These are phyloP conservation scores for Pseudocercospora fuligena DNA, from an alignment of 2,329 filamentous ascomycete genomes.

Conservation along the genomic window DNA sequence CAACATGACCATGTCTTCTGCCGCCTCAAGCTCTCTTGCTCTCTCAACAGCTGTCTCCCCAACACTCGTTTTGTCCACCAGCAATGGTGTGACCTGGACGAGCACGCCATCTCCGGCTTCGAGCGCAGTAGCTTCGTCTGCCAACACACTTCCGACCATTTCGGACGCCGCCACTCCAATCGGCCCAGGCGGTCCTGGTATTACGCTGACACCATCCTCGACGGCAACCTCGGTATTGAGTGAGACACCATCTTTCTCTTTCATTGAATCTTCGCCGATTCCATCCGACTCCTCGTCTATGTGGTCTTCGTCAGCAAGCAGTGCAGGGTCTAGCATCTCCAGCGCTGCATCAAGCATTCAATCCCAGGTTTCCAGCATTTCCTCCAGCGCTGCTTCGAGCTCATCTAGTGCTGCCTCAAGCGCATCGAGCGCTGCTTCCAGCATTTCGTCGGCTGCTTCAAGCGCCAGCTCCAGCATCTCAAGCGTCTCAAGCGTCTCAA, in stretches of 20 bases:
- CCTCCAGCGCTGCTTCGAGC: slow-evolving; percentile 11
- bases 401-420: slow-evolving; percentile 9
- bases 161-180: neutral
- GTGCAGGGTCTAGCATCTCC: neutral
- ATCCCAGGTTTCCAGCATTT: neutral
- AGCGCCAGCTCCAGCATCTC: slow-evolving; percentile 6
- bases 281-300: neutral
- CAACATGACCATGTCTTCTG: neutral
- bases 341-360: neutral
- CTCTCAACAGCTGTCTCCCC: slow-evolving; percentile 6
- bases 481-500: slow-evolving; percentile 3
- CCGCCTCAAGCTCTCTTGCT: neutral
- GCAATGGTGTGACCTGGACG: slow-evolving; percentile 12
- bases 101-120: slow-evolving; percentile 9
- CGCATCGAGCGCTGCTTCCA: neutral
- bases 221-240: neutral
- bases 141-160: neutral
- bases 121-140: neutral
- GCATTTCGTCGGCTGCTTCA: slow-evolving; percentile 3
- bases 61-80: neutral
- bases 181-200: neutral
- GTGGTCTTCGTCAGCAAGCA: neutral
- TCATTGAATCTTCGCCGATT: slow-evolving; percentile 7
- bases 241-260: neutral
- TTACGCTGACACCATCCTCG: neutral